Evolutionary conservation across 2,329 filamentous ascomycete genomes (phyloP), one percentile per base, ranked within the genome.

Genomic region (Fusarium beomiforme): DNA sequence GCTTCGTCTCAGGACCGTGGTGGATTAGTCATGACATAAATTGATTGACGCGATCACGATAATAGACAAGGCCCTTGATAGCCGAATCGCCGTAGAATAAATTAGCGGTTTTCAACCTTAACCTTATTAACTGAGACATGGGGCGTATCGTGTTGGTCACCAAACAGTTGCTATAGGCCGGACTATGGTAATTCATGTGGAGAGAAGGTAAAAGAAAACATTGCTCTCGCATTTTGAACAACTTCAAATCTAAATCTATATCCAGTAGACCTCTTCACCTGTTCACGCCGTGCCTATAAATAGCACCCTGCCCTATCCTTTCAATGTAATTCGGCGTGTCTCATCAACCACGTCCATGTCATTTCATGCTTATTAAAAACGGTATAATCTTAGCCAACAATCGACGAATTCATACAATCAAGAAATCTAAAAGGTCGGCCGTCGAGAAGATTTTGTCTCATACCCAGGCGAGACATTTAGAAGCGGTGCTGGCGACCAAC

Each of bases 401-500:
- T 67, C 61, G 64, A 70, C 70, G 56, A 67, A 73, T 72, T 75
- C 73, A 68, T 75, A 71, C 74, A 76, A 59, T 65, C 64, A 76
- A 75, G 58, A 76, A 73, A 64, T 71, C 59, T 64, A 70, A 72
- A 69, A 70, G 56, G 54, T 56, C 69, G 63, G 66, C 60, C 67
- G 59, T 69, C 64, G 62, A 60, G 71, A 67, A 50, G 60, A 57
- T 43, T 63, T 58, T 49, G 53, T 58, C 47, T 61, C 55, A 59
- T 60, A 50, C 49, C 44, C 47, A 47, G 42, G 41, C 23, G 64
- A 54, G 46, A 46, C 51, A 42, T 44, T 66, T 78, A 83, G 75
- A 83, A 83, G 37, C 80, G 81, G 75, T 83, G 81, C 73, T 84
- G 84, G 24, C 84, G 82, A 23, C 87, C 87, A 36, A 88, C 83